Evolutionary conservation across 2,329 filamentous ascomycete genomes (phyloP).

Genomic region (Penicillium freii): DNA sequence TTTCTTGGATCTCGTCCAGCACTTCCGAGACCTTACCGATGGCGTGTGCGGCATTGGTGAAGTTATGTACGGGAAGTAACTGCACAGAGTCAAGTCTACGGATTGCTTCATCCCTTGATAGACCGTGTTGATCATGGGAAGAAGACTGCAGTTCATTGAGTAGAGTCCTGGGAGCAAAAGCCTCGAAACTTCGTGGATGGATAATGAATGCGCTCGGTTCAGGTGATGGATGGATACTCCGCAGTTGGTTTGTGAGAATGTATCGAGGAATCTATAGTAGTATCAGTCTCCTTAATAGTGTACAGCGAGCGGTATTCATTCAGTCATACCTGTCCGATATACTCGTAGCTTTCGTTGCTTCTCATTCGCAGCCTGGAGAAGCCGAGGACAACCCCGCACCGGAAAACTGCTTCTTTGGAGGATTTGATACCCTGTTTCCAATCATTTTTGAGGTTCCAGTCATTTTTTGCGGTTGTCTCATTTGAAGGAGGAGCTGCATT

Average conservation of each 20-base stretch:
- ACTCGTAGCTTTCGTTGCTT: slow-evolving; percentile 27
- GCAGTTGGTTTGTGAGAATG: slow-evolving; percentile 28
- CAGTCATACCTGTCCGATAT: slow-evolving; percentile 31
- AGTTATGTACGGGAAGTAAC: slow-evolving; percentile 34
- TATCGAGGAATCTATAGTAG: slow-evolving; percentile 30
- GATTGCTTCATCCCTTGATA: slow-evolving; percentile 33
- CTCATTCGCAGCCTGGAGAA: slow-evolving; percentile 31
- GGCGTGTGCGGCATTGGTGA: slow-evolving; percentile 31
- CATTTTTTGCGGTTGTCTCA: neutral
- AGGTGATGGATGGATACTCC: slow-evolving; percentile 3
- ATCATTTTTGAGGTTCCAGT: slow-evolving; percentile 30
- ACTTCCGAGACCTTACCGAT: slow-evolving; percentile 31
- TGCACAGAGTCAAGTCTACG: slow-evolving; percentile 33
- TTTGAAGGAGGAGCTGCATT: neutral
- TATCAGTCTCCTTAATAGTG: neutral
- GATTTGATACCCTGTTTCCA: slow-evolving; percentile 23
- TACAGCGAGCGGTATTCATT: neutral
- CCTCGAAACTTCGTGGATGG: slow-evolving; percentile 30
- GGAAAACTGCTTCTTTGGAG: slow-evolving; percentile 22
- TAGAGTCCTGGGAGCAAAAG: slow-evolving; percentile 33
- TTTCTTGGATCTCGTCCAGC: slow-evolving; percentile 22
- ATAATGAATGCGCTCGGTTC: slow-evolving; percentile 35
- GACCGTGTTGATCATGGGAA: slow-evolving; percentile 3
- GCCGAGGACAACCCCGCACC: slow-evolving; percentile 31
- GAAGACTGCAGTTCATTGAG: slow-evolving; percentile 28